Evolutionary conservation across 2,329 filamentous ascomycete species (phyloP).

Genomic region (Colletotrichum sp.): DNA sequence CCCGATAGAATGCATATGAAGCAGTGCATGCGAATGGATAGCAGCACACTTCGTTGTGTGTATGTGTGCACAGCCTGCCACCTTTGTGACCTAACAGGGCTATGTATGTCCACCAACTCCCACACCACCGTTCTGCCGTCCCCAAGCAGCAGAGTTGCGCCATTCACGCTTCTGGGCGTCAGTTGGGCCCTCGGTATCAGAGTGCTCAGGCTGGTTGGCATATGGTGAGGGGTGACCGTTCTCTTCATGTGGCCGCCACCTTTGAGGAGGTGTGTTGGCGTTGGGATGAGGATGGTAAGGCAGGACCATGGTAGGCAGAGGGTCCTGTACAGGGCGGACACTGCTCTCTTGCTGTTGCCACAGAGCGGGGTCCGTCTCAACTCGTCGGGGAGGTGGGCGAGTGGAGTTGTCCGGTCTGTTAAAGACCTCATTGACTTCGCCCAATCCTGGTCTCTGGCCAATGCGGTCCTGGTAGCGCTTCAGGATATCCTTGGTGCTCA

Average conservation of each 20-base stretch:
- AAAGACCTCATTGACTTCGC: conserved; percentile 62
- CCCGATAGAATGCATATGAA: conserved; percentile 16
- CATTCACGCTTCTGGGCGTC: conserved; percentile 56
- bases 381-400: conserved; percentile 62
- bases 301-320: conserved; percentile 31
- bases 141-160: conserved; percentile 62
- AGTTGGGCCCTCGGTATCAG: conserved; percentile 45
- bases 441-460: conserved; percentile 60
- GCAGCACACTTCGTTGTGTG: background rate
- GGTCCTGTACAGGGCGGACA: conserved; percentile 76
- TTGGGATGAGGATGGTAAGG: conserved; percentile 40
- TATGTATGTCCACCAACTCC: conserved; percentile 53
- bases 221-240: conserved; percentile 48
- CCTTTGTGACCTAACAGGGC: conserved; percentile 14
- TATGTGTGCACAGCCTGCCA: background rate
- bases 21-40: background rate
- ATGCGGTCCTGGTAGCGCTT: conserved; percentile 87
- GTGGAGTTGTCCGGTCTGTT: conserved; percentile 63
- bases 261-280: conserved; percentile 54
- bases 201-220: conserved; percentile 46
- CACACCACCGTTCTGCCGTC: conserved; percentile 53
- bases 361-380: conserved; percentile 86
- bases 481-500: conserved; percentile 96
- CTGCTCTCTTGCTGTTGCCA: conserved; percentile 86
- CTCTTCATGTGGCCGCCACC: conserved; percentile 53